These are phyloP conservation scores for Lumnitzera littorea DNA, from an alignment of 345 rosid genomes.

Conservation along the genomic window DNA sequence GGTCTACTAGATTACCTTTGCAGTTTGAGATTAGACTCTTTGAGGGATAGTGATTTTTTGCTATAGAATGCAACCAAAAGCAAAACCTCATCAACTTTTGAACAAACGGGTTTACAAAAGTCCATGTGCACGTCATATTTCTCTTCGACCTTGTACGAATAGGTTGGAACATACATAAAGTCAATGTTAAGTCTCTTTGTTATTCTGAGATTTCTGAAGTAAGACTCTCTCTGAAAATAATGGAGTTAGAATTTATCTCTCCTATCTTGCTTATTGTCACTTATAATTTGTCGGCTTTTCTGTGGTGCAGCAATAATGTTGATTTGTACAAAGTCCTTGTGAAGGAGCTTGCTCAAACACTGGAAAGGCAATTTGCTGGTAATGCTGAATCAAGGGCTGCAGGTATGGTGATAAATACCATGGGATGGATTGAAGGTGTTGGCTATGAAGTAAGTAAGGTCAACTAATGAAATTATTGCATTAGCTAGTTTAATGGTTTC, in stretches of 20 bases:
- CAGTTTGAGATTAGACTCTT: too few relatives aligned
- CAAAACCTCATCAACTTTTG: too few relatives aligned
- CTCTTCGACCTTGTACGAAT: too few relatives aligned
- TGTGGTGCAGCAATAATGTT: conserved; percentile 54
- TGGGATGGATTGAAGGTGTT: conserved; percentile 92
- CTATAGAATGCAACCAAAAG: neutral
- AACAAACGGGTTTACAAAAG: too few relatives aligned
- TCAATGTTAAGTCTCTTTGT: too few relatives aligned
- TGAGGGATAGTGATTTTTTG: neutral
- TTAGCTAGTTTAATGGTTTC: neutral
- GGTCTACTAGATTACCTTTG: too few relatives aligned
- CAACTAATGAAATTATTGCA: neutral
- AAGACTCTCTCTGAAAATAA: too few relatives aligned
- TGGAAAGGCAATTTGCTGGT: conserved; percentile 70
- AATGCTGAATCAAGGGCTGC: conserved; percentile 74
- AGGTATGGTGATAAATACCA: conserved; percentile 92
- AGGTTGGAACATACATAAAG: too few relatives aligned
- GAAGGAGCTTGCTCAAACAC: conserved; percentile 73
- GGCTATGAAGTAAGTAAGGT: conserved; percentile 60
- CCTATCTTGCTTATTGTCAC: too few relatives aligned
- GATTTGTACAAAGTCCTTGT: conserved; percentile 66
- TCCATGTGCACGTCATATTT: too few relatives aligned
- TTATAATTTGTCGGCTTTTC: conserved; percentile 5
- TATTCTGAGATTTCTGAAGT: too few relatives aligned
- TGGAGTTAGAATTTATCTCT: too few relatives aligned